Conservation (phyloP, 1,284 basidiomycete species). For the Ustilago sp. region DNA sequence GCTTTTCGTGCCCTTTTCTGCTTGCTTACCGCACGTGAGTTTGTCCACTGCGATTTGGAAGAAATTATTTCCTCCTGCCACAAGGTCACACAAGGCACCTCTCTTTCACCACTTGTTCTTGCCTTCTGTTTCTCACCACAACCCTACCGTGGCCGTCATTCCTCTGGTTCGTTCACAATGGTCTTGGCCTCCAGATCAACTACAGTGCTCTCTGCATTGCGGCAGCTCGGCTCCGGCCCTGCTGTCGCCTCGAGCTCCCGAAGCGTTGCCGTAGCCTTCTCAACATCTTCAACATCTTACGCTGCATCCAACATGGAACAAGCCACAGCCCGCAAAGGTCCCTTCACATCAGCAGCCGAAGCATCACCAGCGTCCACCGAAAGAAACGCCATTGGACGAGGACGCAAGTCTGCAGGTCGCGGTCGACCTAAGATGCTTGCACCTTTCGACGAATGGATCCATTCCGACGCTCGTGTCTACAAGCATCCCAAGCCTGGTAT, state of each 20-base stretch:
- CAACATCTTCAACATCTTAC: constrained; percentile 27
- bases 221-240: constrained; percentile 34
- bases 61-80: constrained; percentile 16
- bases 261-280: constrained; percentile 31
- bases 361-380: constrained; percentile 27
- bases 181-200: constrained; percentile 35
- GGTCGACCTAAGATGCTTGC: constrained; percentile 45
- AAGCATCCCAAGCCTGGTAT: constrained; percentile 57
- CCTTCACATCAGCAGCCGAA: constrained; percentile 38
- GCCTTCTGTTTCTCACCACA: neutral
- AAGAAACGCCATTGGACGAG: constrained; percentile 33
- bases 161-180: constrained; percentile 11
- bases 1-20: neutral
- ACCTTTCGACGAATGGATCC: constrained; percentile 62
- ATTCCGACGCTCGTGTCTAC: constrained; percentile 52
- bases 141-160: constrained; percentile 3
- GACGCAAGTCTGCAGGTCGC: constrained; percentile 45
- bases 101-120: no score
- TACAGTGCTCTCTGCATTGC: constrained; percentile 14
- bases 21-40: constrained; percentile 32
- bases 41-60: constrained; percentile 15
- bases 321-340: constrained; percentile 38
- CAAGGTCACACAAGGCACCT: neutral
- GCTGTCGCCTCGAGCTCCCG: constrained; percentile 44
- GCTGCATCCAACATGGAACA: constrained; percentile 31